Conservation (phyloP, 139 green algal genomes). For the Chlamydomonas asymmetrica region DNA sequence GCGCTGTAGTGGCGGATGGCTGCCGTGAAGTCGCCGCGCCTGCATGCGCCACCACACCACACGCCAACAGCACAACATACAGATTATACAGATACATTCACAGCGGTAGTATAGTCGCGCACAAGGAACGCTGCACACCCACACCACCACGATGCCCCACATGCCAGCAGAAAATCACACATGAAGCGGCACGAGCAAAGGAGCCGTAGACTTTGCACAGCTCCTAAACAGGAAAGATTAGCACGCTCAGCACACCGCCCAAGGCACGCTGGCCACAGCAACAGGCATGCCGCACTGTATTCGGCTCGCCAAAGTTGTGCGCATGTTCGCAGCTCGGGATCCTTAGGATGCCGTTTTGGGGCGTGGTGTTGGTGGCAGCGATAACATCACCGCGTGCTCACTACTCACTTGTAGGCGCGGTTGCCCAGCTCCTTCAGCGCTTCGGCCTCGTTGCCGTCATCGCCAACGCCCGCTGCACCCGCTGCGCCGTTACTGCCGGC, state of each 20-base stretch:
- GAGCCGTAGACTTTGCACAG: background rate
- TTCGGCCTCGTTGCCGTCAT: constrained; percentile 34
- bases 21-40: constrained; percentile 12
- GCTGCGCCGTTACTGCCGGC: background rate
- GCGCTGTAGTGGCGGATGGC: constrained; percentile 21
- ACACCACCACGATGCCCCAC: too few relatives aligned
- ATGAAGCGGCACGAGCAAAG: background rate
- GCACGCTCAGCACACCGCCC: background rate
- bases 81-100: too few relatives aligned
- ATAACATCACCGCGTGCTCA: background rate
- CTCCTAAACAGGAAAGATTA: background rate
- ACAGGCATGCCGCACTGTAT: too few relatives aligned
- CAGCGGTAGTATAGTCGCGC: too few relatives aligned
- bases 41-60: too few relatives aligned
- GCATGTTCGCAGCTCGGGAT: background rate
- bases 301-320: background rate
- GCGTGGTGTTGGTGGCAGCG: background rate
- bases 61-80: too few relatives aligned
- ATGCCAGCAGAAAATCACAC: background rate
- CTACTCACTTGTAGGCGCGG: constrained; percentile 23
- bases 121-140: background rate
- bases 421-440: constrained; percentile 30
- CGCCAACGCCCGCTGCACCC: background rate
- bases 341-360: background rate
- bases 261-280: background rate